Evolutionary conservation across 768 basidiomycete genomes (phyloP), one percentile per base, ranked within the genome.

Genomic region (Amanita jacksonii): DNA sequence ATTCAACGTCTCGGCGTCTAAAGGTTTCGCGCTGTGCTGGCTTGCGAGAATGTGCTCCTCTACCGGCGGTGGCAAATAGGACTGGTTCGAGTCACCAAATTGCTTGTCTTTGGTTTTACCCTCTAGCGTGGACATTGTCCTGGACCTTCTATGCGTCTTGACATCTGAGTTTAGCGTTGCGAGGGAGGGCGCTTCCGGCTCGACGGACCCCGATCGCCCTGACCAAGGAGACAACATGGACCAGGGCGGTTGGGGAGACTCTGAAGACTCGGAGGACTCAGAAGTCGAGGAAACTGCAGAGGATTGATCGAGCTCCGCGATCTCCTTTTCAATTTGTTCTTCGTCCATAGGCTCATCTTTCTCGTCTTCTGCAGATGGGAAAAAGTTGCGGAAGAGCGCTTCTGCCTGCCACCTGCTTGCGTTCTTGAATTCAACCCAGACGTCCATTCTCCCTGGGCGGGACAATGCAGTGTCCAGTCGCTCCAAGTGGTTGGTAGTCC

Each of bases 371-470:
- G 75, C 68, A 12, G 76, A 84, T 0, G 88, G 88, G 80, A 90
- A 91, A 66, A 91, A 91, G 63, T 90, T 90, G 49, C 82, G 76
- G 77, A 89, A 91, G 32, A 91, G 70, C 16, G 77, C 78, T 60
- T 90, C 85, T 1, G 86, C 86, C 57, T 92, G 88, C 76, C 80
- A 81, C 51, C 80, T 81, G 48, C 78, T 82, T 25, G 90, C 83
- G 49, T 85, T 81, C 68, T 81, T 85, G 69, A 93, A 93, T 60
- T 90, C 85, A 36, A 93, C 74, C 80, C 86, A 88, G 6, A 94
- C 85, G 55, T 93, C 91, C 84, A 88, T 86, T 22, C 85, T 82
- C 13, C 91, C 91, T 4, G 91, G 88, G 42, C 91, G 81, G n/a
- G 81, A 85, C 8, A 94, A 76, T 0, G 91, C 91, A 3, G 89